phyloP scores from a whole-genome alignment of 2,329 filamentous ascomycete genomes.

The Geoglossum cookeanum region DNA sequence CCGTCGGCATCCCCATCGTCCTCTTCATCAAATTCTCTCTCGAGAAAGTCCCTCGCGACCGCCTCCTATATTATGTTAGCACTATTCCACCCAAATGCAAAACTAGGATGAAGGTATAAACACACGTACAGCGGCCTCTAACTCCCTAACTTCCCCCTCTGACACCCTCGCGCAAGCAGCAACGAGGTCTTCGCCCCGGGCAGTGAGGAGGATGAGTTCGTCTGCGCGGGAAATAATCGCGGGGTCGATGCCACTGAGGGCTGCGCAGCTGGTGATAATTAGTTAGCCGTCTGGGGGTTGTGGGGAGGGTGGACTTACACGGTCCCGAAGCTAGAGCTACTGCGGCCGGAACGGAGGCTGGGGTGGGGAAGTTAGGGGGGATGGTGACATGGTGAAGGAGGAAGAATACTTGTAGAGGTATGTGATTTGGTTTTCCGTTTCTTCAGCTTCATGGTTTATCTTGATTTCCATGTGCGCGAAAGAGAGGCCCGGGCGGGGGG shows the following conservation, averaged over 20 bases:
- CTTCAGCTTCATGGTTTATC: slow-evolving; percentile 32
- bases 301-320: slow-evolving; percentile 21
- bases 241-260: slow-evolving; percentile 62
- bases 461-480: slow-evolving; percentile 57
- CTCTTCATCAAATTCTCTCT: slow-evolving; percentile 19
- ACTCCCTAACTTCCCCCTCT: slow-evolving; percentile 38
- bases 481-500: slow-evolving; percentile 28
- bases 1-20: not conserved
- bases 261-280: slow-evolving; percentile 43
- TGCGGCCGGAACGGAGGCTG: slow-evolving; percentile 42
- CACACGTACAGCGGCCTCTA: slow-evolving; percentile 43
- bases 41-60: slow-evolving; percentile 39
- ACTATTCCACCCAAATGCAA: not conserved
- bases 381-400: no score
- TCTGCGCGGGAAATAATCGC: slow-evolving; percentile 59
- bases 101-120: not conserved
- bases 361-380: not conserved
- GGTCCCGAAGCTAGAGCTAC: slow-evolving; percentile 66
- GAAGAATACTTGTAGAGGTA: slow-evolving; percentile 57
- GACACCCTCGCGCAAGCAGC: slow-evolving; percentile 51
- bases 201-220: slow-evolving; percentile 46
- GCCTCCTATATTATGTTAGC: slow-evolving; percentile 22
- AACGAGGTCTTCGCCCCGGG: slow-evolving; percentile 57
- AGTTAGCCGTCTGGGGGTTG: no score
- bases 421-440: slow-evolving; percentile 42